phyloP scores from a whole-genome alignment of 805 yeast genomes.

The Teunomyces panamensis region DNA sequence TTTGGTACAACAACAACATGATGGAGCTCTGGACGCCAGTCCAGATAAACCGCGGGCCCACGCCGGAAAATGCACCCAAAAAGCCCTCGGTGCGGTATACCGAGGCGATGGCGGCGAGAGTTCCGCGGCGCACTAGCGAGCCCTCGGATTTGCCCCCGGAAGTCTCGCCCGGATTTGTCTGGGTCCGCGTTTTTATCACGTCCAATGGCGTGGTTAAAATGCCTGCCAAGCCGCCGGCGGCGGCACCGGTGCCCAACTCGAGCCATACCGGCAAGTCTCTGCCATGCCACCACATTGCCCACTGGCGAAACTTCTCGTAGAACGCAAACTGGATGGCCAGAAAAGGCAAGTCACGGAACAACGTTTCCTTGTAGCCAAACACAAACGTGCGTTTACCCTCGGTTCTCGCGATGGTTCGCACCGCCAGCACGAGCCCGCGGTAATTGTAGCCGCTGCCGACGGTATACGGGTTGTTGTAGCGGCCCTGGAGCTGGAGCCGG shows the following conservation, averaged over 20 bases:
- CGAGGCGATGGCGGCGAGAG: conserved; percentile 29
- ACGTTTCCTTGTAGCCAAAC: conserved; percentile 92
- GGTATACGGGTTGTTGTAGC: conserved; percentile 74
- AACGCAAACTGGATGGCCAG: conserved; percentile 95
- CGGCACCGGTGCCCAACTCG: conserved; percentile 87
- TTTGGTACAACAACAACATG: conserved; percentile 86
- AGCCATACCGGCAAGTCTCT: conserved; percentile 50
- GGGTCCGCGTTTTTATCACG: conserved; percentile 88
- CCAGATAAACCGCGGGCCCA: conserved; percentile 96
- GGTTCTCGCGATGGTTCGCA: conserved; percentile 52
- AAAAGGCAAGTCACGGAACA: conserved; percentile 90
- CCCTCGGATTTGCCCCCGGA: neutral
- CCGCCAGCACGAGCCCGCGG: conserved; percentile 69
- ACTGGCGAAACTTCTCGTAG: conserved; percentile 75
- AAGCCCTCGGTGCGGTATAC: conserved; percentile 74
- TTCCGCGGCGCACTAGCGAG: conserved; percentile 9
- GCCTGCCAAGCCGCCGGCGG: conserved; percentile 94
- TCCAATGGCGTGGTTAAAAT: conserved; percentile 86
- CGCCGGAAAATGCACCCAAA: conserved; percentile 83
- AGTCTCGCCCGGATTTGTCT: conserved; percentile 44
- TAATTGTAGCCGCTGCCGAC: conserved; percentile 80
- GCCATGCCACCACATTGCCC: conserved; percentile 45
- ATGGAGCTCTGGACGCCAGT: conserved; percentile 92
- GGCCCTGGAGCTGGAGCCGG: conserved; percentile 88
- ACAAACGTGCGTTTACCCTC: conserved; percentile 81